Evolutionary conservation across 345 rosid genomes (phyloP), one percentile per base, ranked within the genome.

Genomic region (Salix arbutifolia): DNA sequence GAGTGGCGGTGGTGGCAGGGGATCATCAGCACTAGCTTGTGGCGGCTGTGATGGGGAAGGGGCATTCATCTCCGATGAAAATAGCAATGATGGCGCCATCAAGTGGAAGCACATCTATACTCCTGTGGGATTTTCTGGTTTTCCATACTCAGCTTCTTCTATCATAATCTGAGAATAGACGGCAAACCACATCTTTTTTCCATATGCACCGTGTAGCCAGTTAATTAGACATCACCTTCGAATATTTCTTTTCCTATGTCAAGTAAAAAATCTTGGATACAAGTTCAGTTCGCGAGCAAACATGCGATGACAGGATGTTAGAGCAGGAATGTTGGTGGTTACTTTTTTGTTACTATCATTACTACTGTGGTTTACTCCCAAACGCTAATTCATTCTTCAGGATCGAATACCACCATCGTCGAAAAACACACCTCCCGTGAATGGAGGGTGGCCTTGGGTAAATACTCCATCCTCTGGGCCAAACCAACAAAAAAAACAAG

Each of bases 61-160:
- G 17, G 78, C 80, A 9, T 77, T 77, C 72, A 72, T 85, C 4
- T 53, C 80, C 76, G 84, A 82, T 53, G 80, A 67, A 73, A 79
- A 82, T 23, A n/a, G 64, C 31, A 44, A 40, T 5, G 76, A 48
- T 48, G 84, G 78, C 9, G 50, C 25, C 60, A 58, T 28, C 40
- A 81, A 77, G 53, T 85, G 84, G 87, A 73, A 56, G 53, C 81
- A 77, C 30, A 53, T 85, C 40, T 82, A 82, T 46, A 78, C 72
- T 53, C 84, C 84, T 50, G 17, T 31, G 13, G 84, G 65, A 11
- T 82, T 82, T 76, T 82, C 85, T 18, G 82, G 80, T 26, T 75
- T 80, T 35, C 85, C 87, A 46, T 78, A 65, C 56, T 81, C 84
- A 6, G 74, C 82, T 74, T 81, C 74, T 68, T 30, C 31, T 23